Percentiles rank a stretch among this genome's conserved stretches.
These are phyloP conservation scores for Eucommia ulmoides DNA, from an alignment of 257 asterid genomes.

Conservation along the genomic window DNA sequence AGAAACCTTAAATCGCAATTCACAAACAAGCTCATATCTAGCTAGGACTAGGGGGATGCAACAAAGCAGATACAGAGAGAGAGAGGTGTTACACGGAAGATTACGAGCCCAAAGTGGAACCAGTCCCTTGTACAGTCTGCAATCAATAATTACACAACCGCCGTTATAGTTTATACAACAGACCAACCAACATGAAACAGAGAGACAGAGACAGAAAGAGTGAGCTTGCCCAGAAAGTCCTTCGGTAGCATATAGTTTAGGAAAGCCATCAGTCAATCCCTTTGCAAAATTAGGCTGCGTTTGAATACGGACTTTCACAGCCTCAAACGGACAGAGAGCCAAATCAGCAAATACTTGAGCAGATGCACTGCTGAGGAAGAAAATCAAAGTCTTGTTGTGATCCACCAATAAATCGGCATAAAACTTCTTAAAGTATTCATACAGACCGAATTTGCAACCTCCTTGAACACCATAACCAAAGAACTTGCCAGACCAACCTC, in stretches of 20 bases:
- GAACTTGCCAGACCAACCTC: slow-evolving; percentile 78
- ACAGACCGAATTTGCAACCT: slow-evolving; percentile 60
- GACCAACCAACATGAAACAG: too few species aligned
- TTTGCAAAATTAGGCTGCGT: slow-evolving; percentile 41
- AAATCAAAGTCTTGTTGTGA: slow-evolving; percentile 37
- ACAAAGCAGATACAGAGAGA: slow-evolving; percentile 10
- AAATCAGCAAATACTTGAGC: slow-evolving; percentile 75
- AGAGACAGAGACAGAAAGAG: too few species aligned
- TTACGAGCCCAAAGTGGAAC: slow-evolving; percentile 79
- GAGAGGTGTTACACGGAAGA: slow-evolving; percentile 45
- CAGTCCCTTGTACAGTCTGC: slow-evolving; percentile 63
- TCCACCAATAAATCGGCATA: slow-evolving; percentile 38
- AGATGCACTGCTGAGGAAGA: slow-evolving; percentile 67
- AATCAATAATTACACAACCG: too few species aligned
- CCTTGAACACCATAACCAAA: slow-evolving; percentile 69
- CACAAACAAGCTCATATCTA: too few species aligned
- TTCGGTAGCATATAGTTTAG: slow-evolving; percentile 43
- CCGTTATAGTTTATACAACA: too few species aligned
- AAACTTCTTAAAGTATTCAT: slow-evolving; percentile 53
- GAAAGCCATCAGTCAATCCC: slow-evolving; percentile 64
- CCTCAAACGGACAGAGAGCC: slow-evolving; percentile 75
- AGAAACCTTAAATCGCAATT: too few species aligned
- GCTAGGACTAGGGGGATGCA: slow-evolving; percentile 1
- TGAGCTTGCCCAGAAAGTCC: slow-evolving; percentile 44
- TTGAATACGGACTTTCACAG: slow-evolving; percentile 66